Evolutionary conservation across 2,329 filamentous ascomycete species (phyloP), one percentile per base, ranked within the genome.

Genomic region (Cucurbitaria berberidis): DNA sequence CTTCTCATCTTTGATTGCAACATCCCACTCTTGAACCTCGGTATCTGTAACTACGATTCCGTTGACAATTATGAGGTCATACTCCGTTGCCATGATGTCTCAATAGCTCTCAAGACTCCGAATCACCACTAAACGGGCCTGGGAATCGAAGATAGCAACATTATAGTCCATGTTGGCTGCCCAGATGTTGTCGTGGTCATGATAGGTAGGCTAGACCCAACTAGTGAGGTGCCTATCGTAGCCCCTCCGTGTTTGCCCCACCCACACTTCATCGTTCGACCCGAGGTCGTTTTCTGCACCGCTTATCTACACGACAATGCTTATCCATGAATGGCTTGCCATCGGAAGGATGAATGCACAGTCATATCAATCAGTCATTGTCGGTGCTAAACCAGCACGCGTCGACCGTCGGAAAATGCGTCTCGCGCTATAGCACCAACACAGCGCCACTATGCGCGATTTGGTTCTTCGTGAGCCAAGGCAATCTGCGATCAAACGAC

Each of bases 1-100:
- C 61, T 75, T 78, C 15, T 74, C 76, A 61, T 73, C 68, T 53
- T 77, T 77, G 46, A 79, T 67, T n/a, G 70, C 77, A 40, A 80
- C 72, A 63, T 80, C 77, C 53, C 64, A 73, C 45, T 77, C 70
- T 40, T 66, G 65, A 26, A 73, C 66, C 10, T 76, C 69, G 0
- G 71, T 63, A 30, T 75, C 74, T 0, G 77, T 77, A 27, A 79
- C 76, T 0, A 78, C 74, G 3, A 79, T 45, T 2, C 77, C 77
- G 48, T 79, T 79, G 45, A 75, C 21, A 45, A 80, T 73, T 16
- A 79, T 24, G 10, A 79, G 62, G 55, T 80, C 77, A 46, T 67
- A 72, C 26, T 59, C 57, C 0, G 54, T 50, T 18, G 51, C 46
- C 62, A 60, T 65, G 1, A 16, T 36, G 45, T 34, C 24, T 32